Conservation (phyloP, 1,284 basidiomycete genomes). For the Cutaneotrichosporon sp. region DNA sequence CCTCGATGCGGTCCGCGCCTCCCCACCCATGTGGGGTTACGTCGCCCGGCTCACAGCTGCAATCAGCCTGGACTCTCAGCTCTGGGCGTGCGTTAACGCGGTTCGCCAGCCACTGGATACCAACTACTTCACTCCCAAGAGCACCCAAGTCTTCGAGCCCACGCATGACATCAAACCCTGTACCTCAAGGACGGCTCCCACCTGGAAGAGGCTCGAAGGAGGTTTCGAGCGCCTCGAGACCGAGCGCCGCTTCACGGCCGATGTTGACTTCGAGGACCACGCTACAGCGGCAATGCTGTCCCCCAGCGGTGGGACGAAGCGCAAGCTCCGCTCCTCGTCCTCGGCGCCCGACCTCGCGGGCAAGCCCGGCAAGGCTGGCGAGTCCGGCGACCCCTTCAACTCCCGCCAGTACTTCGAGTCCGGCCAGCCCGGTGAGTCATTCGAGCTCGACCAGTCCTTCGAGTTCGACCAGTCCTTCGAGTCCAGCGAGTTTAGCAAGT, state of each 20-base stretch:
- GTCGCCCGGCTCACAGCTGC: background rate
- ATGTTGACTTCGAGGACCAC: background rate
- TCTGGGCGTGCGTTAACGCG: background rate
- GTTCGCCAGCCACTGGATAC: background rate
- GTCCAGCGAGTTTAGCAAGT: no score
- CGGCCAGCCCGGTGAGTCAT: no score
- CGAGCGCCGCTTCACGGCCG: no score
- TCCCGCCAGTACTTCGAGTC: no score
- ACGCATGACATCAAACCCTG: no score
- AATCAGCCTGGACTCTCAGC: background rate
- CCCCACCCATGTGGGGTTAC: background rate
- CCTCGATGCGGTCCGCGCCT: background rate
- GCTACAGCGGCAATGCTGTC: background rate
- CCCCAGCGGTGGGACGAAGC: background rate
- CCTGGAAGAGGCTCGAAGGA: background rate
- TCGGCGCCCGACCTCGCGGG: background rate
- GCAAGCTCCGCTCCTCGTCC: background rate
- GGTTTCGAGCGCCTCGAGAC: no score
- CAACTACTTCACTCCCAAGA: background rate
- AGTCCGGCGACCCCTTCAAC: no score
- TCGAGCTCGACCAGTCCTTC: no score
- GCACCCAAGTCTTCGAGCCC: no score
- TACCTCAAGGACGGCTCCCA: background rate
- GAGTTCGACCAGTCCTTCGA: no score
- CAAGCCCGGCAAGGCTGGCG: no score